These are phyloP conservation scores for Xylogone sp. DNA, from an alignment of 2,329 filamentous ascomycete genomes.

Conservation along the genomic window DNA sequence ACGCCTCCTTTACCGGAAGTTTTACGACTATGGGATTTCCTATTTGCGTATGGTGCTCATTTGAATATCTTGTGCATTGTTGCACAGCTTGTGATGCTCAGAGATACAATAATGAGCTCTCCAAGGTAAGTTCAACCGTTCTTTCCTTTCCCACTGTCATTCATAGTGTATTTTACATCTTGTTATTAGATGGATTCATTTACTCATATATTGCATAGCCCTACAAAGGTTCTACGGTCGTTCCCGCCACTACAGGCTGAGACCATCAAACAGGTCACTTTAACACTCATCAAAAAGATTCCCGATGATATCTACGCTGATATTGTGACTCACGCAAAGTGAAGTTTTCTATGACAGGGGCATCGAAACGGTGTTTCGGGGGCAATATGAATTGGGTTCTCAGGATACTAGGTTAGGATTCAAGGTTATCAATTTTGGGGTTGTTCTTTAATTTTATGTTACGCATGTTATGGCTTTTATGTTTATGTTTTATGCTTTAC, in stretches of 20 bases:
- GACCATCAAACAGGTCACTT: slow-evolving; percentile 78
- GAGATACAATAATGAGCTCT: slow-evolving; percentile 78
- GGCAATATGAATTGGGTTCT: no score
- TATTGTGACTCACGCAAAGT: slow-evolving; percentile 83
- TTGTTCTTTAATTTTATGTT: no score
- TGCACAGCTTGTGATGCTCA: slow-evolving; percentile 85
- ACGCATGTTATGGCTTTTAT: no score
- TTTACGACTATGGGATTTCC: slow-evolving; percentile 89
- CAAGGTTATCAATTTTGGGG: no score
- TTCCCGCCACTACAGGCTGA: slow-evolving; percentile 82
- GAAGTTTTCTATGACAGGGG: slow-evolving; percentile 20
- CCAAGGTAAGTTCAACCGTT: slow-evolving; percentile 60
- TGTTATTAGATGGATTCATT: slow-evolving; percentile 1
- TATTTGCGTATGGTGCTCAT: slow-evolving; percentile 94
- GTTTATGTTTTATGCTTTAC: no score
- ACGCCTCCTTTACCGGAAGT: slow-evolving; percentile 94
- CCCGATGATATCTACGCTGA: slow-evolving; percentile 87
- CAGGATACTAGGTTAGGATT: no score
- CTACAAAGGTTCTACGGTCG: slow-evolving; percentile 85
- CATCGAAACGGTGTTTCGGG: neutral
- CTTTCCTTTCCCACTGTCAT: neutral
- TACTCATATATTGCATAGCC: slow-evolving; percentile 49
- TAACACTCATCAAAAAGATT: slow-evolving; percentile 84
- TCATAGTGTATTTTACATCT: no score
- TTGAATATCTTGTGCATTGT: slow-evolving; percentile 96